phyloP scores from a whole-genome alignment of 1,284 basidiomycete genomes.

The Puccinia horiana region DNA sequence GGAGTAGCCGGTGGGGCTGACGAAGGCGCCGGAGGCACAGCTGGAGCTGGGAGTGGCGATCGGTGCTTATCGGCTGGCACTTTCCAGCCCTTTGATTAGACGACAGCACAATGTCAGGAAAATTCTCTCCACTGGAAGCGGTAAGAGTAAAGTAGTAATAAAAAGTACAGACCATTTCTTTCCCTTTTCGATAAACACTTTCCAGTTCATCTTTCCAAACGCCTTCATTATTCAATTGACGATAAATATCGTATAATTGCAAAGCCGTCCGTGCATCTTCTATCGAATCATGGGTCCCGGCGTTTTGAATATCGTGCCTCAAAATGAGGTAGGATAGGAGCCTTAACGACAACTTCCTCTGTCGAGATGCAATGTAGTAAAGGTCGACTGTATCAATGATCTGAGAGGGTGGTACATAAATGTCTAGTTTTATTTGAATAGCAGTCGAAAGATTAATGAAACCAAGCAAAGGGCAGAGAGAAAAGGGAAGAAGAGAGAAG shows the following conservation, averaged over 20 bases:
- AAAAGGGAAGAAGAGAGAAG: constrained; percentile 17
- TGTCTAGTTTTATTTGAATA: constrained; percentile 66
- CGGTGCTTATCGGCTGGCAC: constrained; percentile 35
- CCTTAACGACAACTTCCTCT: constrained; percentile 84
- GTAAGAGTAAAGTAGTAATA: not conserved
- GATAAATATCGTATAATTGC: constrained; percentile 80
- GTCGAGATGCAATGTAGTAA: constrained; percentile 78
- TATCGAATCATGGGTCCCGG: constrained; percentile 87
- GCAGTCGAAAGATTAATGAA: not conserved
- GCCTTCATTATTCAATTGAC: constrained; percentile 73
- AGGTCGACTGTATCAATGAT: constrained; percentile 96
- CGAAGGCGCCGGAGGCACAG: constrained; percentile 10
- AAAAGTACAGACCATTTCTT: constrained; percentile 50
- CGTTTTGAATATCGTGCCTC: constrained; percentile 84
- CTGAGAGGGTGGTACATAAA: constrained; percentile 89
- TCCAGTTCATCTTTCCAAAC: constrained; percentile 86
- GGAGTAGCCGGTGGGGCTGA: not conserved
- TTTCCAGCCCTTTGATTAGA: constrained; percentile 22
- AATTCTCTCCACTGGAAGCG: not conserved
- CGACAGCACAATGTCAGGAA: not conserved
- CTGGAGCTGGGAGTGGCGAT: constrained; percentile 17
- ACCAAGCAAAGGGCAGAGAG: not conserved
- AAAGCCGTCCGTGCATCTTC: constrained; percentile 84
- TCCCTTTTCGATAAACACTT: constrained; percentile 65
- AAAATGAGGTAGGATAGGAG: constrained; percentile 93